Evolutionary conservation across 805 yeast genomes (phyloP).

Genomic region (Candida fluviatilis): DNA sequence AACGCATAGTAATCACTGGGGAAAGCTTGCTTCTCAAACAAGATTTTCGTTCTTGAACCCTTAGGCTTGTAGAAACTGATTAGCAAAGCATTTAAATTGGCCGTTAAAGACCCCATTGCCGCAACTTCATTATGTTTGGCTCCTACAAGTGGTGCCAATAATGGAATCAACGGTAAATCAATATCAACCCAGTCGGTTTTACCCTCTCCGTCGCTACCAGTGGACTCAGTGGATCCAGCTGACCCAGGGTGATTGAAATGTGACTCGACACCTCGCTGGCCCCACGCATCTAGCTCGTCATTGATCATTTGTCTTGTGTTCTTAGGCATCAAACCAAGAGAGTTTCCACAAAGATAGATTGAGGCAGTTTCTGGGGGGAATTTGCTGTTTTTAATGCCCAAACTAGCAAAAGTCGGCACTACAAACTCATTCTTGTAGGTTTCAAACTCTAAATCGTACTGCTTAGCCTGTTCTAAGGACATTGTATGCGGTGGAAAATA

Average conservation of each 20-base stretch:
- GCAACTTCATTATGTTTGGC: conserved; percentile 77
- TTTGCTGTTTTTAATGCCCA: conserved; percentile 41
- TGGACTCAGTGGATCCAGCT: too few relatives aligned
- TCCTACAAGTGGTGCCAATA: conserved; percentile 73
- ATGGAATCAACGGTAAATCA: conserved; percentile 70
- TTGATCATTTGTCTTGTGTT: conserved; percentile 52
- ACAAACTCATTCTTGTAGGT: conserved; percentile 46
- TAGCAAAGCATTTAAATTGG: conserved; percentile 72
- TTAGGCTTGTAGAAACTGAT: conserved; percentile 71
- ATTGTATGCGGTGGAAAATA: too few relatives aligned
- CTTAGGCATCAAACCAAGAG: conserved; percentile 87
- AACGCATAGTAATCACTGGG: conserved; percentile 92
- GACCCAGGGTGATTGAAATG: conserved; percentile 69
- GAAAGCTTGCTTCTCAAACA: conserved; percentile 84
- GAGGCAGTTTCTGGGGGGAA: conserved; percentile 19
- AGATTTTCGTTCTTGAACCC: conserved; percentile 56
- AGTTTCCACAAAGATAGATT: conserved; percentile 83
- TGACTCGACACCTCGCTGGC: conserved; percentile 72
- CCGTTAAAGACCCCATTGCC: conserved; percentile 80
- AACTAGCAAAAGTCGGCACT: conserved; percentile 62
- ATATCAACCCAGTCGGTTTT: conserved; percentile 76
- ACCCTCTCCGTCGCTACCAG: too few relatives aligned
- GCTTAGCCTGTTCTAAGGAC: conserved; percentile 13
- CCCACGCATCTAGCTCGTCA: conserved; percentile 81
- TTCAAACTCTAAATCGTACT: conserved; percentile 39